phyloP scores from a whole-genome alignment of 768 basidiomycete genomes.

The Tylopilus subfusipes region DNA sequence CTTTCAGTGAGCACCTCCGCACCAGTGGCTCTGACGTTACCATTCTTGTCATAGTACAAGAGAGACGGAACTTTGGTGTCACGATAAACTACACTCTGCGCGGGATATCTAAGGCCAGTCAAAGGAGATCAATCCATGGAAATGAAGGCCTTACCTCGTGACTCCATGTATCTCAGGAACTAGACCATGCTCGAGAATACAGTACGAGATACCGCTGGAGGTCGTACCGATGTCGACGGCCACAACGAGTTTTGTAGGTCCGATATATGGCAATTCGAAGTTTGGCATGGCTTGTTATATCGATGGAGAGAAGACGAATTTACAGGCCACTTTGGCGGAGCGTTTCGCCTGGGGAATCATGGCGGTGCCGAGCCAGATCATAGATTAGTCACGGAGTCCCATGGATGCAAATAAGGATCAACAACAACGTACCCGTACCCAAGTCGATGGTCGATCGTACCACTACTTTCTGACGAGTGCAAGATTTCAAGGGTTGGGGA shows the following conservation, averaged over 20 bases:
- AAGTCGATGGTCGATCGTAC: too few species aligned
- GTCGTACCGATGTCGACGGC: conserved; percentile 49
- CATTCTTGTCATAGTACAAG: background rate
- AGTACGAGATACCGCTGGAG: conserved; percentile 42
- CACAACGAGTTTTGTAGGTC: conserved; percentile 33
- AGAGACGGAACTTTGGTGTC: background rate
- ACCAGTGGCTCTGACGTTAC: background rate
- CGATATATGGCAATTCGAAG: background rate
- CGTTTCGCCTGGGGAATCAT: too few species aligned
- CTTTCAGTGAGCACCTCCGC: background rate
- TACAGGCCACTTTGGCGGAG: too few species aligned
- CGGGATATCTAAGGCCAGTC: conserved; percentile 34
- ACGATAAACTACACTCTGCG: background rate
- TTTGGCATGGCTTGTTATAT: conserved; percentile 3
- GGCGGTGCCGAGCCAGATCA: too few species aligned
- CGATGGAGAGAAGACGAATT: too few species aligned
- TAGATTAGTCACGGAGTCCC: too few species aligned
- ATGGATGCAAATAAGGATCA: too few species aligned
- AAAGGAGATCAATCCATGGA: background rate
- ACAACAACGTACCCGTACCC: too few species aligned
- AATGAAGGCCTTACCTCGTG: background rate
- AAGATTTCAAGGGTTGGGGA: too few species aligned
- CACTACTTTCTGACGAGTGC: too few species aligned
- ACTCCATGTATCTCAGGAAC: conserved; percentile 11
- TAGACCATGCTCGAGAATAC: conserved; percentile 11